A percentile compares a stretch with the other conserved stretches of the same genome.
Evolutionary conservation across 768 basidiomycete genomes (phyloP).

Genomic region (Chalciporus pseudorubinellus): DNA sequence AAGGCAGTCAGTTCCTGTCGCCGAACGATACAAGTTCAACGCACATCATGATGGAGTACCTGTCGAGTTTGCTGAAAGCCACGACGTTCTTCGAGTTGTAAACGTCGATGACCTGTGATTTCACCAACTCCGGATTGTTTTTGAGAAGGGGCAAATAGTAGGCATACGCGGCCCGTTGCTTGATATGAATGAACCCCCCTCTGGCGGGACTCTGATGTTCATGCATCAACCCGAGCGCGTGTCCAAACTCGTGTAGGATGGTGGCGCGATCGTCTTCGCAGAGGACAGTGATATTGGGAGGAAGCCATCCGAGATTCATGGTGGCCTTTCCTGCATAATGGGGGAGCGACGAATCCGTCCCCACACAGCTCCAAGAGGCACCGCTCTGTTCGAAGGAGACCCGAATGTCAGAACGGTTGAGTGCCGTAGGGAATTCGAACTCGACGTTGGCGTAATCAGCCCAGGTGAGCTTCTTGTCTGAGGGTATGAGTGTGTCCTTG

Average conservation of each 20-base stretch:
- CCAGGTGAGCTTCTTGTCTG: too few relatives aligned
- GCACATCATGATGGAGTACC: not conserved
- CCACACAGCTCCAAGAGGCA: too few relatives aligned
- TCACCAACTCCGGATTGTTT: not conserved
- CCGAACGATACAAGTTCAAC: not conserved
- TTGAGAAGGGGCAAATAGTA: not conserved
- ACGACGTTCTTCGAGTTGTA: not conserved
- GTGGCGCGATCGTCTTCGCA: not conserved
- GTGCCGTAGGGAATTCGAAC: too few relatives aligned
- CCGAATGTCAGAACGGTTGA: too few relatives aligned
- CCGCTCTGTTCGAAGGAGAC: too few relatives aligned
- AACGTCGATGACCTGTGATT: not conserved
- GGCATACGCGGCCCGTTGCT: not conserved
- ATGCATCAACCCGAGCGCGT: conserved; percentile 14
- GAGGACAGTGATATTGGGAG: too few relatives aligned
- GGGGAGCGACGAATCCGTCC: too few relatives aligned
- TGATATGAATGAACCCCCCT: not conserved
- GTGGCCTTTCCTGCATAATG: too few relatives aligned
- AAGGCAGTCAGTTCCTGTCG: not conserved
- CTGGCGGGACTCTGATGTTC: conserved; percentile 13
- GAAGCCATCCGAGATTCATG: too few relatives aligned
- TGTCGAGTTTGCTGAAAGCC: not conserved
- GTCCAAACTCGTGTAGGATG: conserved; percentile 17
- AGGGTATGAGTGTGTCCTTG: too few relatives aligned
- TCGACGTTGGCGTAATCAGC: too few relatives aligned